Percentiles rank a stretch among this genome's conserved stretches.
Conservation (phyloP, 2,329 filamentous ascomycete genomes). For the Venturia effusa region DNA sequence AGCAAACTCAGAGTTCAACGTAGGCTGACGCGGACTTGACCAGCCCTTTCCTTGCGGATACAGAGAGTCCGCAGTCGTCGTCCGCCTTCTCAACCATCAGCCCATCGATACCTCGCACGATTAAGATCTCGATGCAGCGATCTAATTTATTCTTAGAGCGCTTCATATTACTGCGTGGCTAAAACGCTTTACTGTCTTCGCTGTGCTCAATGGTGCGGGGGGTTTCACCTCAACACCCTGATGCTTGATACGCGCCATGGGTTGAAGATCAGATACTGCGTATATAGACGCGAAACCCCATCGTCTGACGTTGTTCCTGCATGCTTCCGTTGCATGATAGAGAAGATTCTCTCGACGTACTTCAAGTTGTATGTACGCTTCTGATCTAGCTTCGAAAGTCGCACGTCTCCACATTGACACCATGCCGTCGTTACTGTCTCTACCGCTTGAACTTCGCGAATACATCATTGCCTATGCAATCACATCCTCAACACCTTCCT, state of each 20-base stretch:
- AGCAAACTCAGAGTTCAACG: background rate
- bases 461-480: background rate
- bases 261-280: background rate
- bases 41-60: background rate
- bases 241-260: background rate
- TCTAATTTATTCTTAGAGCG: background rate
- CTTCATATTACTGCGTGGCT: background rate
- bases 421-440: background rate
- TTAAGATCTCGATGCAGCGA: background rate
- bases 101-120: background rate
- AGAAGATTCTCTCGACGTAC: background rate
- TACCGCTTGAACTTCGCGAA: constrained; percentile 4
- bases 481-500: background rate
- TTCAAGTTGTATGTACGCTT: background rate
- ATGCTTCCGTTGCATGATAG: background rate
- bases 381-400: background rate
- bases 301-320: background rate
- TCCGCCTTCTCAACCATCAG: background rate
- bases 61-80: background rate
- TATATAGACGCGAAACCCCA: background rate
- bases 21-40: background rate
- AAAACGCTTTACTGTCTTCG: background rate
- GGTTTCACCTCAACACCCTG: background rate
- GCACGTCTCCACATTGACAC: background rate
- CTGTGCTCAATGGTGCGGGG: background rate